Percentiles rank a stretch among this genome's conserved stretches.
Evolutionary conservation across 139 green algal genomes (phyloP).

Genomic region (Edaphochlamys debaryana): DNA sequence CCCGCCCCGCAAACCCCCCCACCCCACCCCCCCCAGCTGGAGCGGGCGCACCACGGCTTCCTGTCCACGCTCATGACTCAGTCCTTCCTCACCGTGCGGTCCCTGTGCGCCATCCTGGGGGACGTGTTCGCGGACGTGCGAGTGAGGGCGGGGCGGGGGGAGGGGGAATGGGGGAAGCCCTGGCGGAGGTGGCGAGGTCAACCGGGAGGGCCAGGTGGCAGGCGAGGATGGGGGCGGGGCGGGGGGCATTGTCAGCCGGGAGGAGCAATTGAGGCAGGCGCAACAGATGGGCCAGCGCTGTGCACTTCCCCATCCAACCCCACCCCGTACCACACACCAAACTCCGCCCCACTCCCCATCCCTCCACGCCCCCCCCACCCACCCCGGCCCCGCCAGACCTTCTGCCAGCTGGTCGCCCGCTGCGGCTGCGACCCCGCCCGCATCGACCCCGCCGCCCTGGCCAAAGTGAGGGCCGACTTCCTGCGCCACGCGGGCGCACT

Average conservation of each 20-base stretch:
- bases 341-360: not conserved
- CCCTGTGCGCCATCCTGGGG: conserved; percentile 56
- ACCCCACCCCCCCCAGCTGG: conserved; percentile 50
- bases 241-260: too few relatives aligned
- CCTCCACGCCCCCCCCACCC: not conserved
- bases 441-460: not conserved
- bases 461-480: not conserved
- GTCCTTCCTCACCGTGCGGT: conserved; percentile 72
- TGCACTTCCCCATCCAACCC: too few relatives aligned
- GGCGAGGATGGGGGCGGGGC: too few relatives aligned
- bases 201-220: too few relatives aligned
- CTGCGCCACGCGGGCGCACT: not conserved
- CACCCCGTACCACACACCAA: not conserved
- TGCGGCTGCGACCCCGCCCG: conserved; percentile 9
- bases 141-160: conserved; percentile 43
- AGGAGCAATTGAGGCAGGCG: too few relatives aligned
- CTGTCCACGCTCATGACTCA: conserved; percentile 74
- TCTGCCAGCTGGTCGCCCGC: not conserved
- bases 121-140: conserved; percentile 71
- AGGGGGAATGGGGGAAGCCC: not conserved
- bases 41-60: conserved; percentile 74
- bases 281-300: too few relatives aligned
- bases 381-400: not conserved
- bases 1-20: too few relatives aligned
- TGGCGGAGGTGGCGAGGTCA: not conserved